Percentiles rank a stretch among this genome's conserved stretches.
phyloP scores from a whole-genome alignment of 768 basidiomycete genomes.

The Coprinellus micaceus region DNA sequence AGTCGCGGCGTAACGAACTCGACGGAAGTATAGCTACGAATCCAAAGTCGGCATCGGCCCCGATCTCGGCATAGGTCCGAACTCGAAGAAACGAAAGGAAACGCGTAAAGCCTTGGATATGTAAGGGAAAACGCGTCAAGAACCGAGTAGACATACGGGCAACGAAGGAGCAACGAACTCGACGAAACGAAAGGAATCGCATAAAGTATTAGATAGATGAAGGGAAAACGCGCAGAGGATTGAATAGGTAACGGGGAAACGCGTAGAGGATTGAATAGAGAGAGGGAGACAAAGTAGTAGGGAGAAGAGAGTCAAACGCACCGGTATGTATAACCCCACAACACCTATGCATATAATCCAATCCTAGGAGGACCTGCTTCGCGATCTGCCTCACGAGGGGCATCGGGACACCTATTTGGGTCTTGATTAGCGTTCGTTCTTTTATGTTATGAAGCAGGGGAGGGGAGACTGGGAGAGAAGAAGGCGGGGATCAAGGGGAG shows the following conservation, averaged over 20 bases:
- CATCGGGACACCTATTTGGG: constrained; percentile 84
- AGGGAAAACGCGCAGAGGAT: too few species aligned
- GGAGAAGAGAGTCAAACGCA: constrained; percentile 26
- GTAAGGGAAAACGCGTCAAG: too few species aligned
- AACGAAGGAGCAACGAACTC: background rate
- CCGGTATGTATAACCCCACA: constrained; percentile 97
- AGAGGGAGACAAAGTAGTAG: background rate
- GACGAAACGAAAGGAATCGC: background rate
- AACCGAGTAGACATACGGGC: too few species aligned
- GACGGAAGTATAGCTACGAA: background rate
- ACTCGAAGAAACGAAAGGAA: background rate
- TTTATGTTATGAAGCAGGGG: too few species aligned
- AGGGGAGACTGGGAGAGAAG: too few species aligned
- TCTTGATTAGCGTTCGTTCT: too few species aligned
- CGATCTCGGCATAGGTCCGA: too few species aligned
- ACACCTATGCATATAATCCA: constrained; percentile 97
- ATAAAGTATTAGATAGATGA: too few species aligned
- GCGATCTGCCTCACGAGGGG: constrained; percentile 92
- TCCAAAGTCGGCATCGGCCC: too few species aligned
- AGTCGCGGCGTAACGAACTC: too few species aligned
- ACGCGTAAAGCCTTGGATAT: background rate
- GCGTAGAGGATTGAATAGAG: constrained; percentile 3
- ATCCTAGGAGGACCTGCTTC: constrained; percentile 90
- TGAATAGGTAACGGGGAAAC: too few species aligned
- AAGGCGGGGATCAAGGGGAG: too few species aligned